Evolutionary conservation across 2,329 filamentous ascomycete species (phyloP).

Genomic region (Ambrosiella xylebori): DNA sequence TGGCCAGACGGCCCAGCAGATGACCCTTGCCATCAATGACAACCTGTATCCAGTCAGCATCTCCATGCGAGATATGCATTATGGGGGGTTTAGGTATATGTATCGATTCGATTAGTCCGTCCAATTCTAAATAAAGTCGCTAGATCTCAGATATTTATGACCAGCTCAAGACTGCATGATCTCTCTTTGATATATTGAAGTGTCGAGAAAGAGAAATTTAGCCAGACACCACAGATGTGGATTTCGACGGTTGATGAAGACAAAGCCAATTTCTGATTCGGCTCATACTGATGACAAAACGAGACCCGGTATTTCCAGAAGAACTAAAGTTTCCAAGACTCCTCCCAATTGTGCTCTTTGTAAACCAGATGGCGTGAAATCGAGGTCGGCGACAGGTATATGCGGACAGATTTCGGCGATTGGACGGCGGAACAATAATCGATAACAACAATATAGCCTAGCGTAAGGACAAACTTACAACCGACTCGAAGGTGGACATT

Average conservation of each 20-base stretch:
- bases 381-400: neutral
- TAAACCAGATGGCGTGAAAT: neutral
- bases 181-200: no score
- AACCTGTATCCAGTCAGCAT: constrained; percentile 38
- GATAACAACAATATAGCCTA: neutral
- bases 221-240: no score
- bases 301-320: no score
- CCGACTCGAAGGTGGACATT: constrained; percentile 54
- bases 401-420: constrained; percentile 5
- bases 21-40: constrained; percentile 99
- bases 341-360: no score
- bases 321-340: no score
- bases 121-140: neutral
- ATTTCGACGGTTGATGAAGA: no score
- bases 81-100: neutral
- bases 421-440: neutral
- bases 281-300: no score
- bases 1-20: constrained; percentile 96
- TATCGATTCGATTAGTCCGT: neutral
- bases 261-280: no score
- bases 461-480: constrained; percentile 37
- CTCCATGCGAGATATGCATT: neutral
- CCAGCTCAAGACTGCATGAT: no score
- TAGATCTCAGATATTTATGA: no score
- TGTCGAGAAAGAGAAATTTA: no score